Percentiles rank a stretch among this genome's conserved stretches.
These are phyloP conservation scores for Chloromonas sp. DNA, from an alignment of 163 green algal genomes.

Conservation along the genomic window DNA sequence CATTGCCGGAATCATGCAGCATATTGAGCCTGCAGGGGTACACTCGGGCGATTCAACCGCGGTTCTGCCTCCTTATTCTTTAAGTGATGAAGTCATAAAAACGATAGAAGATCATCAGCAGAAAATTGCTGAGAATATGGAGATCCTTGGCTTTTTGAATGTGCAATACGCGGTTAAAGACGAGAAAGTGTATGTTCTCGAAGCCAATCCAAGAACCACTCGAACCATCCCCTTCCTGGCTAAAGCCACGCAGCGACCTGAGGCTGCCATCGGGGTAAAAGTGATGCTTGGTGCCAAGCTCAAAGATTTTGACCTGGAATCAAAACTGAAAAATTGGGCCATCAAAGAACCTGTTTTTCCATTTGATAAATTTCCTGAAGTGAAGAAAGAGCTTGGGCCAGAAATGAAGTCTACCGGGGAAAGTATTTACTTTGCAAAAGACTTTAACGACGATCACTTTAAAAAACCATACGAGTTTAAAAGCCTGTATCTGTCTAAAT, in stretches of 20 bases:
- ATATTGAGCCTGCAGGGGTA: slow-evolving; percentile 94
- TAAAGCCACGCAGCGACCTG: neutral
- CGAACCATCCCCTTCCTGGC: neutral
- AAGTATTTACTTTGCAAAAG: no score
- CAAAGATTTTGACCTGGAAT: neutral
- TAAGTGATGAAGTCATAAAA: slow-evolving; percentile 56
- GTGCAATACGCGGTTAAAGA: neutral
- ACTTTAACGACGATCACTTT: no score
- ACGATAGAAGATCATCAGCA: slow-evolving; percentile 85
- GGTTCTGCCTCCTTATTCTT: slow-evolving; percentile 84
- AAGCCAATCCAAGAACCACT: neutral
- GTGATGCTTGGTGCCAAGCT: neutral
- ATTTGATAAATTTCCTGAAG: neutral
- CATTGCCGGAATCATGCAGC: slow-evolving; percentile 98
- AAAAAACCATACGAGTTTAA: no score
- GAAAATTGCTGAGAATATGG: slow-evolving; percentile 75
- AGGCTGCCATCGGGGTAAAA: no score
- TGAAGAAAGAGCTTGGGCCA: slow-evolving; percentile 67
- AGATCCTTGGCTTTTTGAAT: slow-evolving; percentile 67
- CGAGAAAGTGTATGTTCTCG: neutral
- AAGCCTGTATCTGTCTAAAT: no score
- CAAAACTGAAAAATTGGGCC: neutral
- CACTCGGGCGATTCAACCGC: slow-evolving; percentile 82
- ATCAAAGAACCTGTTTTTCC: neutral
- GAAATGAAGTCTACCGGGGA: slow-evolving; percentile 91